phyloP scores from a whole-genome alignment of 2,329 filamentous ascomycete species.

The Thelonectria olida region DNA sequence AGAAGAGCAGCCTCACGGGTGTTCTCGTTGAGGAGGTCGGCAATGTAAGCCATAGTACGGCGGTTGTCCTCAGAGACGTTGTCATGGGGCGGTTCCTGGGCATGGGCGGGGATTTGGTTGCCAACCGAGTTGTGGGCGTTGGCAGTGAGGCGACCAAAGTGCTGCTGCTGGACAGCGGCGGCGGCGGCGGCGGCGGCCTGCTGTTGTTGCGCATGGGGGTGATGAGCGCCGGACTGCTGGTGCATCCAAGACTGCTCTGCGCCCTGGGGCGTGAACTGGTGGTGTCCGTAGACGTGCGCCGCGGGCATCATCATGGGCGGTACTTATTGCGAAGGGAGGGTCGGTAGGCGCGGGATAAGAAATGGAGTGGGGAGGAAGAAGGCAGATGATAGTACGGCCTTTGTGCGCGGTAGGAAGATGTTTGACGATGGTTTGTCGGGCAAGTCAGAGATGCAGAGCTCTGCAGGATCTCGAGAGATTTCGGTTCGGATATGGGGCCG shows the following conservation, averaged over 20 bases:
- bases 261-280: conserved; percentile 70
- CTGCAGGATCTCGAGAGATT: background rate
- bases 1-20: conserved; percentile 91
- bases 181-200: conserved; percentile 52
- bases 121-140: conserved; percentile 63
- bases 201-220: conserved; percentile 66
- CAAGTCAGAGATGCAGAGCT: background rate
- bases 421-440: background rate
- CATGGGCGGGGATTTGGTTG: conserved; percentile 56
- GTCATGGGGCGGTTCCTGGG: conserved; percentile 67
- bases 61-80: conserved; percentile 89
- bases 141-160: conserved; percentile 78
- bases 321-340: conserved; percentile 23
- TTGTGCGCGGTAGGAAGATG: conserved; percentile 11
- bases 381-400: background rate
- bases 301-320: conserved; percentile 67
- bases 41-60: conserved; percentile 91
- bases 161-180: conserved; percentile 65
- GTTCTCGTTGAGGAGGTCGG: conserved; percentile 86
- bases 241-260: conserved; percentile 73
- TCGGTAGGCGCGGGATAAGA: background rate
- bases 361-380: background rate
- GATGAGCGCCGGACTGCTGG: conserved; percentile 65
- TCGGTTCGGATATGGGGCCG: background rate
- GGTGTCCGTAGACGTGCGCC: conserved; percentile 73